These are phyloP conservation scores for Oryza coarctata DNA, from an alignment of 176 grass and related monocot genomes.

Conservation along the genomic window DNA sequence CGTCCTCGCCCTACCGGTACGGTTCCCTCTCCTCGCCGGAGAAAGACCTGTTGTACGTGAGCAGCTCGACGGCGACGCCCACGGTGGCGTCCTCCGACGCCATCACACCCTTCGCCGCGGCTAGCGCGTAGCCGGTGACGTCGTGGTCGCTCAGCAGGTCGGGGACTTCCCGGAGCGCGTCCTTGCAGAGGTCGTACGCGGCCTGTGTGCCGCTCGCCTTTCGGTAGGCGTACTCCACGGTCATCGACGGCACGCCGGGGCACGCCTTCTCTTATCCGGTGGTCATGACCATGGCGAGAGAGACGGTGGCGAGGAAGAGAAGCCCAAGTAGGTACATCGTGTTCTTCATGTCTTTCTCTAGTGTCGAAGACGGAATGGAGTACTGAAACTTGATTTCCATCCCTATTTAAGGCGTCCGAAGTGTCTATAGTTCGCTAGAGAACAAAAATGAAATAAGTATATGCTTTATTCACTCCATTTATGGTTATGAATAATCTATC, in stretches of 20 bases:
- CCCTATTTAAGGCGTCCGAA: too few relatives aligned
- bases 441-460: too few relatives aligned
- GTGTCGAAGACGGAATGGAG: too few relatives aligned
- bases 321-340: not conserved
- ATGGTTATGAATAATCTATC: too few relatives aligned
- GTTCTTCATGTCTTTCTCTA: not conserved
- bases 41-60: not conserved
- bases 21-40: not conserved
- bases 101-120: not conserved
- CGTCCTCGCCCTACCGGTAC: not conserved
- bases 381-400: too few relatives aligned
- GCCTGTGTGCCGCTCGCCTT: not conserved
- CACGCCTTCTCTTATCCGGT: not conserved
- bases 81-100: not conserved
- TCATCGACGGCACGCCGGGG: not conserved
- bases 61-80: not conserved
- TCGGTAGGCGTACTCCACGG: not conserved
- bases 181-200: slow-evolving; percentile 11
- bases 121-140: slow-evolving; percentile 20
- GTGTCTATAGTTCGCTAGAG: too few relatives aligned
- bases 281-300: not conserved
- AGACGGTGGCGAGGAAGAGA: not conserved
- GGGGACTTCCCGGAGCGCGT: not conserved
- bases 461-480: too few relatives aligned
- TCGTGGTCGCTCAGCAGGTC: not conserved